Base-by-base conservation (phyloP, 768 basidiomycete species). In the Cystobasidium ongulense region DNA sequence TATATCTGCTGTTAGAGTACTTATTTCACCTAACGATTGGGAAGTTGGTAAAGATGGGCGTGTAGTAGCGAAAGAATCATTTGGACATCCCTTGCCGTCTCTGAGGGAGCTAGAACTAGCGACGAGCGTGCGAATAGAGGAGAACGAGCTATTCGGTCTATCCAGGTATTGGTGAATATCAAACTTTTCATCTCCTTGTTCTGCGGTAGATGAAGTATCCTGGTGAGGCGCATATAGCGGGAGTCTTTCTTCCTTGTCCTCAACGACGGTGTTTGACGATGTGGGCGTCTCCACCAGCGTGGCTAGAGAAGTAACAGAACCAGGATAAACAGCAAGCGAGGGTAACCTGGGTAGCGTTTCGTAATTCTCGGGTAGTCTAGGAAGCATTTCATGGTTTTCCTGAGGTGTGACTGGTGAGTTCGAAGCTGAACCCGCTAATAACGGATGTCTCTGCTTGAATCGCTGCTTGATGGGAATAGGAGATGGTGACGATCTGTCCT, bases 1-100 rank as follows among this genome's bases (percentile, higher is more conserved):
- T 8, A 88, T 78, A 46, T 75, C 74, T 5, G 33, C 4, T 23
- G 74, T 75, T 2, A 36, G 35, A 3, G 59, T 18, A 57, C 61
- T 64, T 25, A 75, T 31, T 10, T 35, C 33, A 13, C 72, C 70
- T 13, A n/a, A 13, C 5, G 73, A 74, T 1, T 1, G 38, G 7
- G 74, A 75, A 8, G 68, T 31, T 25, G 74, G 52, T 38, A 75
- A 35, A 18, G 8, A 5, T 7, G 74, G 71, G 4, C 70, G 39
- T 36, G 17, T 10, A 33, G 68, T 36, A 21, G 29, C n/a, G 52
- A 36, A 52, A 27, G 41, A 18, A n/a, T 61, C 13, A 29, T 18
- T 15, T 35, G 23, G 21, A 27, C 17, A 15, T 36, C 57, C 31
- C 23, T 61, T 61, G 57, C 3, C 46, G 15, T 50, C n/a, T 4